These are phyloP conservation scores for Datisca glomerata DNA, from an alignment of 306 rosid genomes.

Conservation along the genomic window DNA sequence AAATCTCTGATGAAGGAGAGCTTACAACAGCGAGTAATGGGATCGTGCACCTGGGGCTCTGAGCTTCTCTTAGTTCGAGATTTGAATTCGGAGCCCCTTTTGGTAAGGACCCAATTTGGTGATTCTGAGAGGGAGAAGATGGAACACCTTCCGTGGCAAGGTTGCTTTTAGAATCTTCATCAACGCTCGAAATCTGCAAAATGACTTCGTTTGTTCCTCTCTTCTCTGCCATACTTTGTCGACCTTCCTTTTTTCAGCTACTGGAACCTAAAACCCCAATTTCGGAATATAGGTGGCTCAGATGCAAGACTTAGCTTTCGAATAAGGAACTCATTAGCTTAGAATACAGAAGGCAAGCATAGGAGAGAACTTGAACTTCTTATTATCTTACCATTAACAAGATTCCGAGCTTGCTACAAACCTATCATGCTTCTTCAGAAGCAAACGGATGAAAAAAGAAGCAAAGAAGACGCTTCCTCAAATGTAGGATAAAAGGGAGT, in stretches of 20 bases:
- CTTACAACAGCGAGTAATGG: constrained; percentile 11
- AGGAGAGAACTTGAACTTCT: too few relatives aligned
- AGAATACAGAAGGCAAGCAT: too few relatives aligned
- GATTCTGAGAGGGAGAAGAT: constrained; percentile 7
- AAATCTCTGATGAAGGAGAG: constrained; percentile 16
- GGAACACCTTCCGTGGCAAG: constrained; percentile 13
- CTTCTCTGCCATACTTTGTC: constrained; percentile 23
- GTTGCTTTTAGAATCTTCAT: constrained; percentile 7
- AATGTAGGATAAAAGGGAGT: too few relatives aligned
- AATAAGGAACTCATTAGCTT: too few relatives aligned
- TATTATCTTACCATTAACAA: too few relatives aligned
- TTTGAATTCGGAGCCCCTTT: constrained; percentile 19
- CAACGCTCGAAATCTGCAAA: constrained; percentile 25
- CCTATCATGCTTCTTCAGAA: too few relatives aligned
- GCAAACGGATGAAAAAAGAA: too few relatives aligned
- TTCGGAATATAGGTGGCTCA: neutral
- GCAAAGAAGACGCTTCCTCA: too few relatives aligned
- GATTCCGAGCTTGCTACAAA: too few relatives aligned
- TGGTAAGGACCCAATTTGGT: neutral
- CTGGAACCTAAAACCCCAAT: neutral
- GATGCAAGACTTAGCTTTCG: too few relatives aligned
- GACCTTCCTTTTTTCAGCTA: constrained; percentile 19
- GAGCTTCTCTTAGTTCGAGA: constrained; percentile 22
- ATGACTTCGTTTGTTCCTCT: constrained; percentile 39
- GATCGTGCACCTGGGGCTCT: constrained; percentile 8